Conservation (phyloP, 306 rosid species). For the Calophaca sinica region DNA sequence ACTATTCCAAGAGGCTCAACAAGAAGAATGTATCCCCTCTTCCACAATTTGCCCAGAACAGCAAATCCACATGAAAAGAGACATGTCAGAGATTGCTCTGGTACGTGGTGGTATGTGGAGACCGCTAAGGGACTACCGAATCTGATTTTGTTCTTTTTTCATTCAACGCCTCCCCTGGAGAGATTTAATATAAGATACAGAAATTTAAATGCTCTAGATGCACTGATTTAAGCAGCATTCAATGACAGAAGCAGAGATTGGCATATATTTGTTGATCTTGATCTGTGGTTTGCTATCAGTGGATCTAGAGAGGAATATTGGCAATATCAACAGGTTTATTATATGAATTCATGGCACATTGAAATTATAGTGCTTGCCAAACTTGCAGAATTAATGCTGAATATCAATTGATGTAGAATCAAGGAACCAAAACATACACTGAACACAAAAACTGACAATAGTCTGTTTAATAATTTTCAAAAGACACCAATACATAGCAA, state of each 20-base stretch:
- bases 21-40: no score
- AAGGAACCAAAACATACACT: not conserved
- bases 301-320: no score
- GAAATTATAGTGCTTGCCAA: constrained; percentile 12
- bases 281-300: no score
- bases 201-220: constrained; percentile 25
- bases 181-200: not conserved
- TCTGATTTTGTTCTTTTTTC: no score
- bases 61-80: not conserved
- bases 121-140: not conserved
- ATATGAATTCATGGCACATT: constrained; percentile 15
- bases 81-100: not conserved
- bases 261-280: no score
- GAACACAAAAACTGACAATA: constrained; percentile 3
- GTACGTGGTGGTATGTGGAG: constrained; percentile 1
- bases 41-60: not conserved
- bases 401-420: constrained; percentile 30
- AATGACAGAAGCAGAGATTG: no score
- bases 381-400: not conserved
- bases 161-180: no score
- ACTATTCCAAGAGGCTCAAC: no score
- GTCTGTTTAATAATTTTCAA: constrained; percentile 19
- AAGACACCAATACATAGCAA: constrained; percentile 29
- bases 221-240: not conserved
- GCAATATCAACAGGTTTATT: not conserved